Base-by-base conservation (phyloP, 345 rosid species). In the Gossypium mustelinum region DNA sequence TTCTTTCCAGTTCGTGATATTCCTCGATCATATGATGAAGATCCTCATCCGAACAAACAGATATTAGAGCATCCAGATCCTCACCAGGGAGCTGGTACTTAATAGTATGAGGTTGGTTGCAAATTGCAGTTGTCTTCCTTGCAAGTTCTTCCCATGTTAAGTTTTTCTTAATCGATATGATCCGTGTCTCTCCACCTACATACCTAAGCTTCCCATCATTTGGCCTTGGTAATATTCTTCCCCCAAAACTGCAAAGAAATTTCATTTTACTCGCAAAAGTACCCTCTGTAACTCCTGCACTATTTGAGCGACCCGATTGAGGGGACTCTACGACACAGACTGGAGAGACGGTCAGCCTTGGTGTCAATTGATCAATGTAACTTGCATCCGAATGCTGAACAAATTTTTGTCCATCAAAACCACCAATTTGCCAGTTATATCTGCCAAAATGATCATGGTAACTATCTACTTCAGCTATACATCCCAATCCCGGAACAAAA, bases 41-140 rank as follows among this genome's bases (percentile, higher is more conserved):
- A 83, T 94, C 98, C 82, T 94, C 98, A 74, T 89, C 84, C 0
- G 91, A 88, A 74, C 90, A 88, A 78, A 94, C 93, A 4, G 97
- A 94, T 57, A 92, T 85, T 12, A 94, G 81, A 5, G 98, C 93
- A 34, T 94, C 97, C 11, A 94, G 97, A 82, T 94, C 98, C 87
- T 94, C 97, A 3, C 89, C 94, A 0, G 98, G 98, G 70, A 94
- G 95, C 69, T 94, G 98, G 78, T 92, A 94, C 83, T 86, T 94
- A 82, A 94, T 87, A 9, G 87, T 86, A 76, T 92, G 97, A 12
- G 90, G 84, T 29, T 89, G 91, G 72, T 79, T 87, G 74, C 90
- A 88, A 77, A 94, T 78, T 62, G 81, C 92, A 10, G 77, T 74
- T 60, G 94, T 91, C 81, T 90, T 94, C 80, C 70, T 83, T 74